phyloP scores from a whole-genome alignment of 768 basidiomycete genomes.

The Tephrocybe sp. region DNA sequence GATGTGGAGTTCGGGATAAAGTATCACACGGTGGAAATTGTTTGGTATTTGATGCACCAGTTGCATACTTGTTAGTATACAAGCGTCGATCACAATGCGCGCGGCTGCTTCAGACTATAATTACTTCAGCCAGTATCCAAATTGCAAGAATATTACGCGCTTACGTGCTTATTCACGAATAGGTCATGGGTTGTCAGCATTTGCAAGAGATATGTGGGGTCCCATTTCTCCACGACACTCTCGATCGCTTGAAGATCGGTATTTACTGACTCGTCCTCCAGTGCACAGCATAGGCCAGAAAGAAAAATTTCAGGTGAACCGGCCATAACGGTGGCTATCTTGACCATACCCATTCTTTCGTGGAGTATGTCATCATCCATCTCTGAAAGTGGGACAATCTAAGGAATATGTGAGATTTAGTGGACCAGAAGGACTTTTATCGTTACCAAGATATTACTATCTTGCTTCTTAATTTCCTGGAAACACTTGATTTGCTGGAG shows the following conservation, averaged over 20 bases:
- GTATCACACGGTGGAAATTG: not conserved
- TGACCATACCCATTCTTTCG: not conserved
- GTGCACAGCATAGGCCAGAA: not conserved
- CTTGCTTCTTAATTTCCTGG: not conserved
- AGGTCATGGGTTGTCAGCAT: not conserved
- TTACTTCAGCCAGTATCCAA: not conserved
- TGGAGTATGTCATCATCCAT: not conserved
- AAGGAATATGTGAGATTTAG: no score
- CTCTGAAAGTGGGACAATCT: not conserved
- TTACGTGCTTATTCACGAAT: not conserved
- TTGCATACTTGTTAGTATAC: not conserved
- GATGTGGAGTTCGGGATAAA: not conserved
- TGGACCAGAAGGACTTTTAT: not conserved
- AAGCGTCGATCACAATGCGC: not conserved
- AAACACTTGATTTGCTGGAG: not conserved
- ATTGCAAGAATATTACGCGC: not conserved
- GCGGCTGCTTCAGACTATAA: not conserved
- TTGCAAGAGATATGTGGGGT: not conserved
- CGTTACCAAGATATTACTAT: not conserved
- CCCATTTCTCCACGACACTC: not conserved
- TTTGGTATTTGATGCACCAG: not conserved
- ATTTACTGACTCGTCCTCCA: not conserved
- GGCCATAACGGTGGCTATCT: not conserved
- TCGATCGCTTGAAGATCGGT: not conserved
- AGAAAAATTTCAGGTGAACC: not conserved